phyloP scores from a whole-genome alignment of 177 flowering plant genomes.

The Vitis hybrid region DNA sequence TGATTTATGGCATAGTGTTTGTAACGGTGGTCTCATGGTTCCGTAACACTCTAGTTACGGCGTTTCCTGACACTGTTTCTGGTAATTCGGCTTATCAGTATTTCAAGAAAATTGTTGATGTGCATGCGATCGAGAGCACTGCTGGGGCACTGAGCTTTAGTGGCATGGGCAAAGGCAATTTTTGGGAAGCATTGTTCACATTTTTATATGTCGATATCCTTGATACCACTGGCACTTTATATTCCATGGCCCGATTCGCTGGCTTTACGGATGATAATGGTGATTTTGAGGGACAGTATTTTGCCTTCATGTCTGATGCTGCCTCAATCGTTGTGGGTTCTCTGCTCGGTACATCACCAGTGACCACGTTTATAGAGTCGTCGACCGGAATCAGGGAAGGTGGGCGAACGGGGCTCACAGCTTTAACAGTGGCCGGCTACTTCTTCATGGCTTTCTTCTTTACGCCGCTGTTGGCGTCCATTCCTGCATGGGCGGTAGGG shows the following conservation, averaged over 20 bases:
- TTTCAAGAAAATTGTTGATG: conserved; percentile 78
- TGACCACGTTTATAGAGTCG: conserved; percentile 81
- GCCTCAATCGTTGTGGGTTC: conserved; percentile 80
- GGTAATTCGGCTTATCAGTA: conserved; percentile 63
- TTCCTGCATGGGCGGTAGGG: conserved; percentile 98
- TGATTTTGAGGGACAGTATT: conserved; percentile 85
- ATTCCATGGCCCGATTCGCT: conserved; percentile 92
- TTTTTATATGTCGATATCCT: conserved; percentile 86
- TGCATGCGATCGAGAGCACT: conserved; percentile 66
- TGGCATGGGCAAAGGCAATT: conserved; percentile 43
- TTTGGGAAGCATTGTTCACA: conserved; percentile 86
- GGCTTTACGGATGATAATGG: conserved; percentile 66
- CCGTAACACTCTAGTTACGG: conserved; percentile 76
- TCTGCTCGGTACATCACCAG: conserved; percentile 90
- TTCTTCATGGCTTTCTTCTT: conserved; percentile 78
- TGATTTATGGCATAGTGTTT: conserved; percentile 90
- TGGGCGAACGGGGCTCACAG: conserved; percentile 93
- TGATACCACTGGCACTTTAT: conserved; percentile 84
- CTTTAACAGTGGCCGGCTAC: conserved; percentile 70
- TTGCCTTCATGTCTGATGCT: conserved; percentile 95
- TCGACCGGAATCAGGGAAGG: conserved; percentile 82
- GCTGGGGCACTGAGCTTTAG: conserved; percentile 83
- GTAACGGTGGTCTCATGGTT: conserved; percentile 95
- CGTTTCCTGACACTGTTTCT: conserved; percentile 60
- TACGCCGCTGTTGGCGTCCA: conserved; percentile 88